phyloP scores from a whole-genome alignment of 805 yeast species.

The Candida silvicultrix region DNA sequence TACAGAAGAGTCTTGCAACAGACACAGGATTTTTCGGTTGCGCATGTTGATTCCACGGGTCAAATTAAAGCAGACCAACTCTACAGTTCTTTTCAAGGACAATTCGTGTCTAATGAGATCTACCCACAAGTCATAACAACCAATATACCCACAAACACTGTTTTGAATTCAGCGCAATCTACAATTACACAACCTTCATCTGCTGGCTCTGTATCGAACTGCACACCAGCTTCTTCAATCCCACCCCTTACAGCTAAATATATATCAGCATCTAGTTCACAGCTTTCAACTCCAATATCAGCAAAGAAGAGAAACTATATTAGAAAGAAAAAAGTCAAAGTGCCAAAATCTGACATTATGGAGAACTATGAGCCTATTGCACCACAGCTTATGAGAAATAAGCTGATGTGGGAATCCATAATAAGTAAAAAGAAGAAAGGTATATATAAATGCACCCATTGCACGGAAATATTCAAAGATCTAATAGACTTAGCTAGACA shows the following conservation, averaged over 20 bases:
- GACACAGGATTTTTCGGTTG: background rate
- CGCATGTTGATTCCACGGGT: background rate
- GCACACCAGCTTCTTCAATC: background rate
- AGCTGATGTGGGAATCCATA: slow-evolving; percentile 21
- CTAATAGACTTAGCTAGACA: slow-evolving; percentile 35
- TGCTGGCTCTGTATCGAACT: background rate
- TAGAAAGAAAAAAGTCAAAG: background rate
- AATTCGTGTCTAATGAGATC: background rate
- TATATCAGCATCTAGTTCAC: background rate
- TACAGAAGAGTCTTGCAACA: background rate
- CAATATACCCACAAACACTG: background rate
- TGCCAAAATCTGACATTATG: background rate
- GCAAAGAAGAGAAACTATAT: too few species aligned
- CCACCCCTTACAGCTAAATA: background rate
- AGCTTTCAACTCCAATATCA: background rate
- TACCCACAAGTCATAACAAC: background rate
- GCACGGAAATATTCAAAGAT: slow-evolving; percentile 32
- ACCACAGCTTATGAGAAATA: slow-evolving; percentile 23
- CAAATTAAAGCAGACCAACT: background rate
- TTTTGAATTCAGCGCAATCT: background rate
- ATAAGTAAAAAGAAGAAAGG: slow-evolving; percentile 34
- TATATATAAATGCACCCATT: slow-evolving; percentile 41
- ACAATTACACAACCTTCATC: background rate
- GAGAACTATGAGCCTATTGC: slow-evolving; percentile 4
- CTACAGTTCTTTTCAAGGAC: background rate